Base-by-base conservation (phyloP, 441 rosid genomes). In the Erysimum pusillum region DNA sequence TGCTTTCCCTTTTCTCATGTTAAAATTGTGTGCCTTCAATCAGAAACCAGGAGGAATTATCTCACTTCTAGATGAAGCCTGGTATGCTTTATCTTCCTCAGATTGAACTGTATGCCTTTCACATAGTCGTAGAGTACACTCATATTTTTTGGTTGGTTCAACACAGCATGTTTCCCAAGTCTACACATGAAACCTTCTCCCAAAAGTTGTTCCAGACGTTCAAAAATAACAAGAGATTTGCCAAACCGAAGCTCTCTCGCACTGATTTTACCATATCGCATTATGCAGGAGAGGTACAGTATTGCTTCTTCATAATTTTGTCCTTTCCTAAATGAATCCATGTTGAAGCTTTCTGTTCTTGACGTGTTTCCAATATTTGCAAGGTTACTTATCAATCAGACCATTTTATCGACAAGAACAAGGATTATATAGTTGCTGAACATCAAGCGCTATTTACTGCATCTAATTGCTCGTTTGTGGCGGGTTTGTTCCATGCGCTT, bases 21-120 rank as follows among this genome's bases (percentile, higher is more conserved):
- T 60, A 35, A 64, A 75, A 36, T 31, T 81, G n/a, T 0, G 10
- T 69, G 58, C 77, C 52, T 79, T 85, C 63, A 3, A 76, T 81
- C 91, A 90, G 95, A 90, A 90, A 86, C 95, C 92, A 61, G 95
- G 92, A 76, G 95, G 95, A 64, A 85, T 90, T 54, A 87, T 90
- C 83, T 88, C 95, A 67, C 92, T 90, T 83, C 82, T 90, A 45
- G 95, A 90, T 79, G 95, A 90, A 85, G 95, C 95, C 80, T 90
- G 95, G 95, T 90, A 88, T 45, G 89, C 65, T 71, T 35, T 64
- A 54, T 58, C 69, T 63, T 56, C 69, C 59, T 51, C 81, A 39
- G 15, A 57, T 51, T 58, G 46, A 71, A 60, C 70, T 62, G 17
- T 32, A 48, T 71, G 65, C 58, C 58, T 64, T 48, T 64, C 67